Evolutionary conservation across 352 stramenopile genomes (phyloP).

Genomic region (Phytophthora citrophthora): DNA sequence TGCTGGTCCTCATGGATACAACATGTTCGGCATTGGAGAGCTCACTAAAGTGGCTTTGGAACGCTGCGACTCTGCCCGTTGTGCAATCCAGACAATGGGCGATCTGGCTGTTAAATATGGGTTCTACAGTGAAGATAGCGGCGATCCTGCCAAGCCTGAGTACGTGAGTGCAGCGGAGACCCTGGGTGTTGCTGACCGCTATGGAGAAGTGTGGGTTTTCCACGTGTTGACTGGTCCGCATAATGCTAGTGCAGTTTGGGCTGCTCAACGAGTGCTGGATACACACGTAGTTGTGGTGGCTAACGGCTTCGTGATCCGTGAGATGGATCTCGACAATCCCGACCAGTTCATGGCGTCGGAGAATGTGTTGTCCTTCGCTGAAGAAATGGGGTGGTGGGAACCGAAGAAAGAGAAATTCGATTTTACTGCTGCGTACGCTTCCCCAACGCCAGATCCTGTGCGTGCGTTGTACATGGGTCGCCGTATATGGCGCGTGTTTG

Average conservation of each 20-base stretch:
- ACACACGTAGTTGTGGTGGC: conserved; percentile 90
- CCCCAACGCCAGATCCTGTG: conserved; percentile 54
- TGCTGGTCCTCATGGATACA: conserved; percentile 69
- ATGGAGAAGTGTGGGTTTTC: conserved; percentile 94
- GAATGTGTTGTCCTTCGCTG: conserved; percentile 89
- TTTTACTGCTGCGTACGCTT: conserved; percentile 74
- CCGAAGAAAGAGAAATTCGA: conserved; percentile 56
- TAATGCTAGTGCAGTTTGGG: conserved; percentile 93
- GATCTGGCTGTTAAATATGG: conserved; percentile 93
- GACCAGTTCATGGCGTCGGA: conserved; percentile 90
- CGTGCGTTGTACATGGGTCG: conserved; percentile 76
- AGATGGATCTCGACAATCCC: conserved; percentile 82
- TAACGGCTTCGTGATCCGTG: conserved; percentile 94
- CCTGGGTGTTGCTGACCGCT: conserved; percentile 88
- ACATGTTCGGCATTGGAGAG: conserved; percentile 92
- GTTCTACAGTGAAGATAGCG: conserved; percentile 93
- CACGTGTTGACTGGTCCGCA: conserved; percentile 93
- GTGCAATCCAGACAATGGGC: conserved; percentile 92
- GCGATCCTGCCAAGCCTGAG: conserved; percentile 54
- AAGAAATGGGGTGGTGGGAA: conserved; percentile 89
- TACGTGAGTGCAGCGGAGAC: conserved; percentile 84
- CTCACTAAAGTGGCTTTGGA: conserved; percentile 93
- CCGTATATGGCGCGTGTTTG: conserved; percentile 91
- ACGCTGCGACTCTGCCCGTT: conserved; percentile 84
- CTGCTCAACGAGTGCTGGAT: conserved; percentile 92